These are phyloP conservation scores for Hymenoscyphus fraxineus DNA, from an alignment of 2,329 filamentous ascomycete species.

Conservation along the genomic window DNA sequence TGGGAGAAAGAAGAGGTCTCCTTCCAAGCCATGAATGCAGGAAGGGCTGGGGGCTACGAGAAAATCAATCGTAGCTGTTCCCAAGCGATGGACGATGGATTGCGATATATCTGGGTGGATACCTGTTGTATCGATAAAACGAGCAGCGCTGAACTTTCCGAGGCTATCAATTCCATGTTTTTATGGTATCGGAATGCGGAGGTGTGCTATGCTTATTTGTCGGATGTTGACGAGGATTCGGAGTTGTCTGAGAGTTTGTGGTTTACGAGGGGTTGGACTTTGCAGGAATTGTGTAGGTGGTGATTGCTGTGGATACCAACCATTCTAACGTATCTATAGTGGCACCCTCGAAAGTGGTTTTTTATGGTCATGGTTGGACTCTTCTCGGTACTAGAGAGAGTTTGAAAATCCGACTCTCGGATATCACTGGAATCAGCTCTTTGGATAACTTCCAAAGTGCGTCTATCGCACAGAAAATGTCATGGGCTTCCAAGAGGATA, in stretches of 20 bases:
- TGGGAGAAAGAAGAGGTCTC: slow-evolving; percentile 22
- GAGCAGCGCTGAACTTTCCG: slow-evolving; percentile 17
- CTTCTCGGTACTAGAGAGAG: neutral
- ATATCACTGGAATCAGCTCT: neutral
- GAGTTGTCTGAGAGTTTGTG: slow-evolving; percentile 6
- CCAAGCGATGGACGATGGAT: neutral
- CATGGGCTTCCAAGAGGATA: slow-evolving; percentile 35
- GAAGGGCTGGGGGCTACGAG: neutral
- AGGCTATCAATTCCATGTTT: slow-evolving; percentile 25
- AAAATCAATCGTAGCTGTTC: slow-evolving; percentile 6
- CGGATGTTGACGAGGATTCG: slow-evolving; percentile 3
- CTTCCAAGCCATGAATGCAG: slow-evolving; percentile 5
- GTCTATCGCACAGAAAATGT: slow-evolving; percentile 36
- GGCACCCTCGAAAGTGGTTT: slow-evolving; percentile 7
- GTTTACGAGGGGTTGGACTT: slow-evolving; percentile 9
- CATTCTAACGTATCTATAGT: neutral
- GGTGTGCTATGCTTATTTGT: slow-evolving; percentile 20
- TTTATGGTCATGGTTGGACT: slow-evolving; percentile 9
- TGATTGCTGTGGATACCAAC: neutral
- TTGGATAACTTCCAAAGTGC: slow-evolving; percentile 18
- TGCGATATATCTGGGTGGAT: slow-evolving; percentile 6
- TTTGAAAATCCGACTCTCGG: neutral
- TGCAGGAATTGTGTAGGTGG: slow-evolving; percentile 6
- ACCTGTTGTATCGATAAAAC: slow-evolving; percentile 24
- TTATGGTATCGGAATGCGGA: slow-evolving; percentile 18